Evolutionary conservation across 306 rosid species (phyloP).

Genomic region (Myrica gale): DNA sequence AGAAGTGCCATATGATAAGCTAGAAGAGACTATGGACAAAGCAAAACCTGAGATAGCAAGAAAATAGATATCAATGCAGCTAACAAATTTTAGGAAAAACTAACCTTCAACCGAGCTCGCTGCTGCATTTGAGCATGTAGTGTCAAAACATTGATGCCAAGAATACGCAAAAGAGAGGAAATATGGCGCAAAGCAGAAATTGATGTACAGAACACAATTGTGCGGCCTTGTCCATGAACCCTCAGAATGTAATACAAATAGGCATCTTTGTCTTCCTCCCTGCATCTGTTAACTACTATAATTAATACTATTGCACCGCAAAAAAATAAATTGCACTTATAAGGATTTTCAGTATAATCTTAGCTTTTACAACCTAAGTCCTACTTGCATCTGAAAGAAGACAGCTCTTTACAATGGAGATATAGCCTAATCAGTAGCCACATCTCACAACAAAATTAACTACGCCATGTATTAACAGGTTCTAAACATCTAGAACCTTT

Average conservation of each 20-base stretch:
- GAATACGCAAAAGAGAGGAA: slow-evolving; percentile 72
- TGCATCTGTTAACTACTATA: slow-evolving; percentile 65
- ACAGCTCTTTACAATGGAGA: neutral
- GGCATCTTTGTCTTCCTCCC: slow-evolving; percentile 91
- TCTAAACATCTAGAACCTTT: slow-evolving; percentile 3
- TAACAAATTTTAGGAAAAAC: slow-evolving; percentile 15
- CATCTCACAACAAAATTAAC: neutral
- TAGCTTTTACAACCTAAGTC: neutral
- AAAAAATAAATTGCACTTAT: neutral
- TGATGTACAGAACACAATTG: slow-evolving; percentile 87
- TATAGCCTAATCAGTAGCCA: neutral
- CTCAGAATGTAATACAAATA: slow-evolving; percentile 80
- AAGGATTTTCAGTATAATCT: neutral
- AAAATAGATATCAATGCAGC: slow-evolving; percentile 7
- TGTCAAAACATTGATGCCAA: slow-evolving; percentile 67
- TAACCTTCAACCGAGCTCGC: slow-evolving; percentile 85
- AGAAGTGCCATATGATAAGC: neutral
- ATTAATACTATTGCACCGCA: slow-evolving; percentile 22
- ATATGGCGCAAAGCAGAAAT: slow-evolving; percentile 87
- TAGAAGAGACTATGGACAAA: neutral
- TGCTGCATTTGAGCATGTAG: slow-evolving; percentile 96
- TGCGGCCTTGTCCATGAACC: slow-evolving; percentile 87
- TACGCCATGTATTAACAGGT: neutral
- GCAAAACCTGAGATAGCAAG: neutral
- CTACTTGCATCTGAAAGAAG: neutral